Percentiles rank a stretch among this genome's conserved stretches.
Conservation (phyloP, 371 early-diverging fungal genomes). For the Fennellomyces sp. region DNA sequence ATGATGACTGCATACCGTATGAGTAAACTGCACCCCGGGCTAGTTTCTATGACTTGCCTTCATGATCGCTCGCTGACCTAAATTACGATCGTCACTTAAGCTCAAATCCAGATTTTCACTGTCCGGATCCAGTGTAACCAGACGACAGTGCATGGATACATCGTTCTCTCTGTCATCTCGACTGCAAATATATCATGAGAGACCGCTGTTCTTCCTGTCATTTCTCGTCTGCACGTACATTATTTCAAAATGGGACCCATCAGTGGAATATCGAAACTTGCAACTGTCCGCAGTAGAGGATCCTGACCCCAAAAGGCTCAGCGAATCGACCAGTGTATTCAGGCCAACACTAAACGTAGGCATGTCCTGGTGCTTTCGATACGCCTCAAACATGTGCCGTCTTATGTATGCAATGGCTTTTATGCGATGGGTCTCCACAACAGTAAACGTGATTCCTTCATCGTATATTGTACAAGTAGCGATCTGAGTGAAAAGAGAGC, state of each 20-base stretch:
- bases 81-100: conserved; percentile 12
- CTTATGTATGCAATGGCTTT: conserved; percentile 40
- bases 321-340: conserved; percentile 27
- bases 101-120: conserved; percentile 23
- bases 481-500: conserved; percentile 10
- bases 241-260: conserved; percentile 26
- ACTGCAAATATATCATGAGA: conserved; percentile 6
- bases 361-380: conserved; percentile 15
- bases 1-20: not conserved
- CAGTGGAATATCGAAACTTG: conserved; percentile 30
- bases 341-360: conserved; percentile 32
- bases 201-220: not conserved
- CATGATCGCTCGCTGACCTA: conserved; percentile 26
- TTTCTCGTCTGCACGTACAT: conserved; percentile 13
- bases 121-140: conserved; percentile 37
- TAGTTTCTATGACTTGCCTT: too few species aligned
- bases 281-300: conserved; percentile 24
- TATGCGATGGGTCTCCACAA: conserved; percentile 26
- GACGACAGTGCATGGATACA: conserved; percentile 16
- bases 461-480: conserved; percentile 32
- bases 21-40: too few species aligned
- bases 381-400: conserved; percentile 30
- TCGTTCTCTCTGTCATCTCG: conserved; percentile 20
- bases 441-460: conserved; percentile 41
- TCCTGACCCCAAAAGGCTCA: conserved; percentile 21